Conservation (phyloP, 495 filamentous ascomycete genomes). For the Aspergillus cavernicola region DNA sequence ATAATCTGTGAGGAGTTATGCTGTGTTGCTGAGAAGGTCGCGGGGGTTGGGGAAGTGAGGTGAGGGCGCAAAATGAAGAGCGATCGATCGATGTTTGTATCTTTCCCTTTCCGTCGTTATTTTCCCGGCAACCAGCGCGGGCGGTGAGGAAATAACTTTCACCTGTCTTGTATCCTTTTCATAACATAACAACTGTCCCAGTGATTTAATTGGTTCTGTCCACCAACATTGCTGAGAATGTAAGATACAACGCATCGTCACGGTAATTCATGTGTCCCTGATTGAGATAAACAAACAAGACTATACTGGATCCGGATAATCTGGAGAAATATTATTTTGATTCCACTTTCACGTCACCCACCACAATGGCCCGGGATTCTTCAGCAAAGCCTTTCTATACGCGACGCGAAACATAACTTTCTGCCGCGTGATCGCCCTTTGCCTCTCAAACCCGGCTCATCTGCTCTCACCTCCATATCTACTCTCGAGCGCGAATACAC, state of each 20-base stretch:
- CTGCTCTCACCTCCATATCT: no score
- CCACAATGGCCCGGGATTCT: not conserved
- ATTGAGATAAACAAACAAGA: slow-evolving; percentile 11
- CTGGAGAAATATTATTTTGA: not conserved
- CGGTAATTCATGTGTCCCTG: not conserved
- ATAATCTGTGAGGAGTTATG: slow-evolving; percentile 7
- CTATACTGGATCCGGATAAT: slow-evolving; percentile 12
- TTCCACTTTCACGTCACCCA: slow-evolving; percentile 5
- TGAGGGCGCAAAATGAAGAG: no score
- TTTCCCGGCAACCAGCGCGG: slow-evolving; percentile 4
- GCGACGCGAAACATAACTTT: not conserved
- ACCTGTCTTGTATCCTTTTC: no score
- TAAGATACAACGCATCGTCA: not conserved
- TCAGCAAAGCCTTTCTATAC: not conserved
- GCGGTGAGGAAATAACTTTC: not conserved
- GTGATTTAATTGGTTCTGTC: not conserved
- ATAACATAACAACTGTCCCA: no score
- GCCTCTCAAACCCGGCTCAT: no score
- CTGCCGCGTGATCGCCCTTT: no score
- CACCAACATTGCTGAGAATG: not conserved
- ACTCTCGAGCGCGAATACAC: not conserved
- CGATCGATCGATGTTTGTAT: no score
- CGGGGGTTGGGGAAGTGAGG: slow-evolving; percentile 1
- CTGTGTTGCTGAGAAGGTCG: not conserved
- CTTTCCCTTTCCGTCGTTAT: slow-evolving; percentile 22